A percentile compares a stretch with the other conserved stretches of the same genome.
Conservation (phyloP, 768 basidiomycete genomes). For the Jaapia argillacea region DNA sequence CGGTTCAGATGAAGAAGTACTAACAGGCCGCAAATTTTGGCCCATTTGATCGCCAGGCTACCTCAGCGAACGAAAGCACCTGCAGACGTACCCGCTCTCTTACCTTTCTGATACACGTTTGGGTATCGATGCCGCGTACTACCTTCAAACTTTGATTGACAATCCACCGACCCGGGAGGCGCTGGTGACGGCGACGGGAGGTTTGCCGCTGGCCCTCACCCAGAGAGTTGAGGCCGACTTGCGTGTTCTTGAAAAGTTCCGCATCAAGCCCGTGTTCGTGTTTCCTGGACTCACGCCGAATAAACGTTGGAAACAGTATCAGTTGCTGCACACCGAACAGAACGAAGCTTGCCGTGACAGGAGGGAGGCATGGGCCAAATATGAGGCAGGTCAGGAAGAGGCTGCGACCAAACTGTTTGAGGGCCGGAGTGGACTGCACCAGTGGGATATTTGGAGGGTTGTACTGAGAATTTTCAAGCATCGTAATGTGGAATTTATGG, state of each 20-base stretch:
- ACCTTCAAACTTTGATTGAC: constrained; percentile 72
- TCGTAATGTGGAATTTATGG: constrained; percentile 89
- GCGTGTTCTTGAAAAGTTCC: constrained; percentile 78
- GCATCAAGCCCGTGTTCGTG: constrained; percentile 98
- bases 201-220: constrained; percentile 82
- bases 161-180: constrained; percentile 76
- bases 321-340: constrained; percentile 39
- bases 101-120: constrained; percentile 86
- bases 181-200: constrained; percentile 89
- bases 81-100: constrained; percentile 71
- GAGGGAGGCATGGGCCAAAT: constrained; percentile 85
- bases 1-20: constrained; percentile 1
- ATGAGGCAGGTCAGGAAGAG: constrained; percentile 88
- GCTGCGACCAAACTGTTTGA: constrained; percentile 82
- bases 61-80: constrained; percentile 79
- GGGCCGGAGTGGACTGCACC: constrained; percentile 52
- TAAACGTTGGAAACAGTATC: constrained; percentile 58
- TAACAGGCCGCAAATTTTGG: neutral
- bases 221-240: constrained; percentile 88
- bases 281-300: constrained; percentile 84
- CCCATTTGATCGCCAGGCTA: constrained; percentile 44
- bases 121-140: constrained; percentile 93
- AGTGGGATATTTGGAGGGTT: constrained; percentile 93
- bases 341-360: constrained; percentile 66
- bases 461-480: constrained; percentile 89